Base-by-base conservation (phyloP, 1,284 basidiomycete genomes). In the Volvariella volvacea region DNA sequence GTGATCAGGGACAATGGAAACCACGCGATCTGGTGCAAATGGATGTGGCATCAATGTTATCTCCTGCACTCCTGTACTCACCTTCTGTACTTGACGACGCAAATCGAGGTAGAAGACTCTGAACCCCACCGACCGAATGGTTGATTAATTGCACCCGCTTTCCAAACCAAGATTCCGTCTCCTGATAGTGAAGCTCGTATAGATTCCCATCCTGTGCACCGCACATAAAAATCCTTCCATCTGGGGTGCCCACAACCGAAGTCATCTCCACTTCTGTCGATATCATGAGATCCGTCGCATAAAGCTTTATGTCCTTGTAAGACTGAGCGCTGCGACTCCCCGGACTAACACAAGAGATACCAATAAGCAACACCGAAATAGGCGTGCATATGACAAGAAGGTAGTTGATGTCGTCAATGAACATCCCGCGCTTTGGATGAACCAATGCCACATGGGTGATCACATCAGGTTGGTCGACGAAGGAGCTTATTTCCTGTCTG, bases 181-280 rank as follows among this genome's bases (percentile, higher is more conserved):
- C 83, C 57, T 92, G 88, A 63, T 99, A 99, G 57, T 90, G 84
- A 41, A 99, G 67, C 65, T 98, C 96, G 62, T 96, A 97, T 34
- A 98, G 65, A 58, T 86, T 84, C 16, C 92, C 91, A 62, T 97
- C 92, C 55, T 85, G 80, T 14, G 76, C 74, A 9, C 93, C 93
- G 44, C 77, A 78, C 79, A 94, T 88, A 65, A 99, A 97, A 53
- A 98, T 88, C 42, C 94, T 77, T 19, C 95, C 96, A 28, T 84
- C 78, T 16, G 73, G 61, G 1, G 88, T 92, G 8, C 90, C 88
- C 44, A 78, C 72, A 42, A 97, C 83, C 41, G 85, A 85, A 10
- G 78, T 73, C 88, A 99, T 91, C 54, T 87, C 82, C 42, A 92
- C 76, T 55, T 92, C 82, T 32, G 85, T 87, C 36, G 80, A 64